Percentiles rank a stretch among this genome's conserved stretches.
Evolutionary conservation across 1,284 basidiomycete genomes (phyloP).

Genomic region (Flammula alnicola): DNA sequence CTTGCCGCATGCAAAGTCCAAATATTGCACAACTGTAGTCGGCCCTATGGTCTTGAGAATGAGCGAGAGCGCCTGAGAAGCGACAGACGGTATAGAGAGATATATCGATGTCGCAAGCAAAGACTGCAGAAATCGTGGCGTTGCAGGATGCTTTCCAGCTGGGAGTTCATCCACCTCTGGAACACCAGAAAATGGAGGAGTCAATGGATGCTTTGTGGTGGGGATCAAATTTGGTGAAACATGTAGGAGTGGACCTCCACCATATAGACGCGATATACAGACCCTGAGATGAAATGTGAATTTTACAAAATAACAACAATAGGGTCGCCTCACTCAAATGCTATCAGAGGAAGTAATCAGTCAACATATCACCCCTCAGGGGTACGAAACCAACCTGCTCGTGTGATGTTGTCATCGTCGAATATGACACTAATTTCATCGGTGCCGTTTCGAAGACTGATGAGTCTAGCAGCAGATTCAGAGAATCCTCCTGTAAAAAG

Average conservation of each 20-base stretch:
- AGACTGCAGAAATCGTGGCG: conserved; percentile 84
- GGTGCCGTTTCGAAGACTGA: conserved; percentile 33
- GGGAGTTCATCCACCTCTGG: conserved; percentile 43
- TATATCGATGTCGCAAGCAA: conserved; percentile 87
- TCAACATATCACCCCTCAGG: neutral
- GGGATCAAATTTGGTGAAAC: conserved; percentile 72
- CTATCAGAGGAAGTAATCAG: conserved; percentile 34
- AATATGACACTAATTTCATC: conserved; percentile 70
- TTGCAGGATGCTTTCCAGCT: conserved; percentile 68
- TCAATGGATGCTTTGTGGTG: conserved; percentile 69
- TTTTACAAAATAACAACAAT: conserved; percentile 7
- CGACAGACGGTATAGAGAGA: conserved; percentile 80
- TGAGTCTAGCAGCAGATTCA: conserved; percentile 53
- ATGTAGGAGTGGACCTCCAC: conserved; percentile 79
- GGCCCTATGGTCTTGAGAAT: conserved; percentile 83
- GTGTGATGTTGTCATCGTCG: conserved; percentile 86
- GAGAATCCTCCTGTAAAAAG: conserved; percentile 84
- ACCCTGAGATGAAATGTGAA: conserved; percentile 56
- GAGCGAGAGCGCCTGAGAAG: conserved; percentile 73
- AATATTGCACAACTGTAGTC: conserved; percentile 76
- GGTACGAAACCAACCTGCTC: conserved; percentile 59
- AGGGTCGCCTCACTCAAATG: conserved; percentile 58
- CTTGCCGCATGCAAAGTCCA: conserved; percentile 83
- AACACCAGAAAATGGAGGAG: conserved; percentile 57
- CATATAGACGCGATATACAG: conserved; percentile 83